Evolutionary conservation across 352 stramenopile genomes (phyloP).

Genomic region (Thalassiosira livingstoniorum): DNA sequence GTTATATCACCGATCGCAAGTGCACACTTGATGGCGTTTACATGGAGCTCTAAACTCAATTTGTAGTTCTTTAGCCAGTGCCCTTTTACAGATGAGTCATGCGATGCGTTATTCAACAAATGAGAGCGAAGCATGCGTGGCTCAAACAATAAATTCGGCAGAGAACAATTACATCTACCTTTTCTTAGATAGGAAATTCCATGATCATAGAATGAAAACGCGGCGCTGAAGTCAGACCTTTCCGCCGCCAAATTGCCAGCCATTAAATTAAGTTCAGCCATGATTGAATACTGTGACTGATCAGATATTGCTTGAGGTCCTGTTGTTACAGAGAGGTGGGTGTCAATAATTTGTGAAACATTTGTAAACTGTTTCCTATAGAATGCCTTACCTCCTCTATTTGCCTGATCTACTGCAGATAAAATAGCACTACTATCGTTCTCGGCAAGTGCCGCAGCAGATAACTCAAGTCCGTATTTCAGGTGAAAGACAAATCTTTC

Average conservation of each 20-base stretch:
- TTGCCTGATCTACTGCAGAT: constrained; percentile 32
- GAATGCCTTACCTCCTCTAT: constrained; percentile 31
- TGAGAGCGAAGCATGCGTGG: no score
- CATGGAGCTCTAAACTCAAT: constrained; percentile 33
- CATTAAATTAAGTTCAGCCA: constrained; percentile 24
- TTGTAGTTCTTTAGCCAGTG: constrained; percentile 38
- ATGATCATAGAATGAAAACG: constrained; percentile 22
- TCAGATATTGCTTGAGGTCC: constrained; percentile 3
- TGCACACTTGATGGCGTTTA: constrained; percentile 19
- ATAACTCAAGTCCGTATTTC: not conserved
- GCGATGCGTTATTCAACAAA: no score
- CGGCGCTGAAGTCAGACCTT: not conserved
- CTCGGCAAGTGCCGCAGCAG: no score
- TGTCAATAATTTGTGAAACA: no score
- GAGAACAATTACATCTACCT: no score
- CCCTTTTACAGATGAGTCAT: no score
- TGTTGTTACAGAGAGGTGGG: no score
- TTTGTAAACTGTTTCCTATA: no score
- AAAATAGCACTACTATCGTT: constrained; percentile 15
- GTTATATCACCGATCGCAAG: constrained; percentile 17
- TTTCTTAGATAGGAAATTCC: constrained; percentile 32
- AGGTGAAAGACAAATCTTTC: not conserved
- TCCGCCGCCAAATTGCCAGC: not conserved
- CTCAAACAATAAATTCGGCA: no score
- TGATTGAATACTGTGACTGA: not conserved